Evolutionary conservation across 352 stramenopile genomes (phyloP).

Genomic region (Phytopythium oedochilum): DNA sequence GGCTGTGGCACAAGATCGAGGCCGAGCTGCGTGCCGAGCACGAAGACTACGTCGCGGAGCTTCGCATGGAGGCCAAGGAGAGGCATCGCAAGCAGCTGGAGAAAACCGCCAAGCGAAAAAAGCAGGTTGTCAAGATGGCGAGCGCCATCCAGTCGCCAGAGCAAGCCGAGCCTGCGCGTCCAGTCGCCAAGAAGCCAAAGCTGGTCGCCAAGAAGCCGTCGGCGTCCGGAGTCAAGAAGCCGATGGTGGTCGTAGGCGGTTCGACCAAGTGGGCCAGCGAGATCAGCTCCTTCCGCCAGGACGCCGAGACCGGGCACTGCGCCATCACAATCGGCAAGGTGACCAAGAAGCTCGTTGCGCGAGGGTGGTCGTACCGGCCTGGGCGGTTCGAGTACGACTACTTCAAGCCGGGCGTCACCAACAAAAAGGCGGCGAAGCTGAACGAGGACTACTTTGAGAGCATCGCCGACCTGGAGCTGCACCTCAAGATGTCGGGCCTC

Average conservation of each 20-base stretch:
- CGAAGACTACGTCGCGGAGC: conserved; percentile 37
- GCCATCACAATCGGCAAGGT: conserved; percentile 53
- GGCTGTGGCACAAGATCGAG: conserved; percentile 57
- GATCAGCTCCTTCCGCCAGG: conserved; percentile 2
- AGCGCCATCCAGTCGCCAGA: conserved; percentile 6
- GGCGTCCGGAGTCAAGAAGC: not conserved
- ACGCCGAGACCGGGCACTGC: conserved; percentile 9
- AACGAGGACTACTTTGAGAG: conserved; percentile 82
- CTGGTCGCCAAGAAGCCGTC: not conserved
- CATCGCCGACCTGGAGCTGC: conserved; percentile 49
- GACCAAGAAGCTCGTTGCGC: conserved; percentile 39
- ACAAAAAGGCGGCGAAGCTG: conserved; percentile 35
- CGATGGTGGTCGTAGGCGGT: not conserved
- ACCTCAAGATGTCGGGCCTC: conserved; percentile 57
- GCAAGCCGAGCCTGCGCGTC: not conserved
- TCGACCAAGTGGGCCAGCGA: not conserved
- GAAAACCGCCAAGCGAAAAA: conserved; percentile 7
- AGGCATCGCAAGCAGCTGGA: conserved; percentile 32
- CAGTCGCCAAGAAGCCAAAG: conserved; percentile 15
- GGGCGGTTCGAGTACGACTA: conserved; percentile 83
- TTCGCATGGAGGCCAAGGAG: conserved; percentile 40
- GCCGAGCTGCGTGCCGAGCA: conserved; percentile 48
- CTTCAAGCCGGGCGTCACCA: conserved; percentile 61
- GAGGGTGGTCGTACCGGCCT: conserved; percentile 66
- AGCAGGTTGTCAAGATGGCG: not conserved